Base-by-base conservation (phyloP, 441 rosid species). In the Erodium texanum region DNA sequence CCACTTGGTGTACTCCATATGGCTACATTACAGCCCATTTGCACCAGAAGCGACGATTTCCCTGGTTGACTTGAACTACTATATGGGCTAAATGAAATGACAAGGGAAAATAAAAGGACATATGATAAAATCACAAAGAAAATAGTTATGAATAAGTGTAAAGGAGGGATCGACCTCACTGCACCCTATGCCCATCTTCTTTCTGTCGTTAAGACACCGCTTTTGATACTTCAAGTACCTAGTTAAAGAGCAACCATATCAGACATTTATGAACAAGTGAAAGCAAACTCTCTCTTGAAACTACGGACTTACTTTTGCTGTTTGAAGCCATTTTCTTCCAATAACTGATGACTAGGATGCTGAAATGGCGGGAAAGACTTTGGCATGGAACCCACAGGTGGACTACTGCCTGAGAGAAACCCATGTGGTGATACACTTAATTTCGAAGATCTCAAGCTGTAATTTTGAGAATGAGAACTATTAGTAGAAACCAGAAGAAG, bases 281-380 rank as follows among this genome's bases (percentile, higher is more conserved):
- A 16, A 54, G 1, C 52, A 62, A 14, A 43, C 41, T n/a, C 19
- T n/a, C 19, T 38, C 16, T 32, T 61, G 52, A 27, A 74, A 7
- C 48, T 70, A 75, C 64, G 45, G 41, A 32, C 96, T 86, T 87
- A 91, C 99, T 86, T 88, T 79, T 94, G 96, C 76, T 94, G 99
- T 79, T 86, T 89, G 62, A 94, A 94, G 62, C 97, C 96, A 86
- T 94, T 91, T 77, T 91, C 96, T 86, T 94, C 99, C 65, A 94
- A 78, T 68, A 94, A 81, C 77, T 85, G 90, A 84, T 94, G 97
- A 77, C 99, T 89, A 14, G 96, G 97, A 84, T 94, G 99, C 80
- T 91, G 97, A 75, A 94, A 94, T 50, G 75, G 87, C 32, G 96
- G 99, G 74, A 94, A 85, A 65, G 99, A 82, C 77, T 89, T 94